Percentiles rank a stretch among this genome's conserved stretches.
These are phyloP conservation scores for Quercus berberidifolia DNA, from an alignment of 306 rosid species.

Conservation along the genomic window DNA sequence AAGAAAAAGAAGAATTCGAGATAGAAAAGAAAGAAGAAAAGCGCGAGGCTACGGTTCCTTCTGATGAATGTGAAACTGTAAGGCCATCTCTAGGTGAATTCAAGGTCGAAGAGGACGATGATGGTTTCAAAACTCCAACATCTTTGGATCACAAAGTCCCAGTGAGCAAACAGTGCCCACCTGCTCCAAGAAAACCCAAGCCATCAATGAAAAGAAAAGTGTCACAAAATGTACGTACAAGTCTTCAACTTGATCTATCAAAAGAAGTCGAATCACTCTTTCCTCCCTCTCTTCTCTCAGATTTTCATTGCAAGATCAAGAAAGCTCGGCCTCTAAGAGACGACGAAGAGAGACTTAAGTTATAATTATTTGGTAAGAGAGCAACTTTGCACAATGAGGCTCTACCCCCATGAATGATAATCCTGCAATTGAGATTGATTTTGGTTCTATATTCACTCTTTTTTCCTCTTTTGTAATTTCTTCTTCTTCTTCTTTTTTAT, in stretches of 20 bases:
- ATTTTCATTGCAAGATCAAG: constrained; percentile 28
- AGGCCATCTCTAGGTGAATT: neutral
- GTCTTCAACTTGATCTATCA: constrained; percentile 31
- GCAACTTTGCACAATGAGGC: neutral
- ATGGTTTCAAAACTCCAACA: constrained; percentile 75
- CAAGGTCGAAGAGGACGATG: constrained; percentile 9
- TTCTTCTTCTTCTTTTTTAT: neutral
- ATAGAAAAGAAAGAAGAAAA: neutral
- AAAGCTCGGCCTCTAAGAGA: constrained; percentile 32
- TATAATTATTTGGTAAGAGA: neutral
- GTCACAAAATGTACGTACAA: neutral
- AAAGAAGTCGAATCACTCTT: constrained; percentile 42
- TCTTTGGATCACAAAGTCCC: constrained; percentile 49
- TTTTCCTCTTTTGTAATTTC: neutral
- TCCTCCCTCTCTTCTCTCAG: constrained; percentile 8
- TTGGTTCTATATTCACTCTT: neutral
- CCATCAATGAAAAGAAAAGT: constrained; percentile 33
- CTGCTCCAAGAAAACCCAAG: constrained; percentile 51
- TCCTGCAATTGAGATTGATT: neutral
- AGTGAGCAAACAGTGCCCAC: constrained; percentile 43
- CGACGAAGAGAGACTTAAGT: neutral
- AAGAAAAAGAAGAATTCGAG: neutral
- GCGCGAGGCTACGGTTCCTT: neutral
- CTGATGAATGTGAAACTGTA: neutral
- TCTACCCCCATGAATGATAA: no score